These are phyloP conservation scores for Conticribra guillardii DNA, from an alignment of 108 stramenopile species.

Conservation along the genomic window DNA sequence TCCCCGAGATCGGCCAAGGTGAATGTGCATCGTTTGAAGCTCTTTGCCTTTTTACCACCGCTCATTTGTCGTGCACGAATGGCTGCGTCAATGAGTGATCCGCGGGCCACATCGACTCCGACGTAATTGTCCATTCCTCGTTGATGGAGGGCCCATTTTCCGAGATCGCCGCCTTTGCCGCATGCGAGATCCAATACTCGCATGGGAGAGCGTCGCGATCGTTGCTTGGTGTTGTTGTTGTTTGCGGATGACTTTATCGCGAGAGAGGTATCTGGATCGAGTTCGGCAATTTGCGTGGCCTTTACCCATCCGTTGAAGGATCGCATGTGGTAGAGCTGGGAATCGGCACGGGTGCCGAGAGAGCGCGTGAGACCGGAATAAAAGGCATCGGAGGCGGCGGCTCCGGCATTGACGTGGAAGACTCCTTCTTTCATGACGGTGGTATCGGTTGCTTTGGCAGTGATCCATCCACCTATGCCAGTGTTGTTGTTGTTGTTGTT, in stretches of 20 bases:
- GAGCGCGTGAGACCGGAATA: slow-evolving; percentile 75
- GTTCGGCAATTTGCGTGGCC: slow-evolving; percentile 87
- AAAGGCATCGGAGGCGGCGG: slow-evolving; percentile 86
- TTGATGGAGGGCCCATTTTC: slow-evolving; percentile 85
- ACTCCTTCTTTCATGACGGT: slow-evolving; percentile 24
- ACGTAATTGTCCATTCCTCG: slow-evolving; percentile 87
- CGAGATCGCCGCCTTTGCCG: slow-evolving; percentile 99
- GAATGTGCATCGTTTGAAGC: slow-evolving; percentile 63
- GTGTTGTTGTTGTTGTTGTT: slow-evolving; percentile 21
- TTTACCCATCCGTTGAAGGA: slow-evolving; percentile 99
- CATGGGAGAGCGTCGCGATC: slow-evolving; percentile 56
- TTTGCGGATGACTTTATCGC: slow-evolving; percentile 8
- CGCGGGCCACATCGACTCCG: slow-evolving; percentile 96
- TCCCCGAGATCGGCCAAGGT: slow-evolving; percentile 87
- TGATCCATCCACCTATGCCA: slow-evolving; percentile 29
- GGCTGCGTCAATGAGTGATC: slow-evolving; percentile 93
- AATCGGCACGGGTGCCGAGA: slow-evolving; percentile 82
- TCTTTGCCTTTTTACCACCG: slow-evolving; percentile 30
- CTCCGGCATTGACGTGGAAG: slow-evolving; percentile 79
- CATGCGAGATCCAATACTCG: slow-evolving; percentile 96
- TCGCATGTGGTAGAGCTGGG: slow-evolving; percentile 93
- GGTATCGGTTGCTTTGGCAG: slow-evolving; percentile 17
- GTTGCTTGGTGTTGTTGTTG: slow-evolving; percentile 14
- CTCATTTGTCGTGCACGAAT: slow-evolving; percentile 77
- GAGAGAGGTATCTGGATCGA: slow-evolving; percentile 53